phyloP scores from a whole-genome alignment of 164 flowering plant species.

The Pachysandra terminalis region DNA sequence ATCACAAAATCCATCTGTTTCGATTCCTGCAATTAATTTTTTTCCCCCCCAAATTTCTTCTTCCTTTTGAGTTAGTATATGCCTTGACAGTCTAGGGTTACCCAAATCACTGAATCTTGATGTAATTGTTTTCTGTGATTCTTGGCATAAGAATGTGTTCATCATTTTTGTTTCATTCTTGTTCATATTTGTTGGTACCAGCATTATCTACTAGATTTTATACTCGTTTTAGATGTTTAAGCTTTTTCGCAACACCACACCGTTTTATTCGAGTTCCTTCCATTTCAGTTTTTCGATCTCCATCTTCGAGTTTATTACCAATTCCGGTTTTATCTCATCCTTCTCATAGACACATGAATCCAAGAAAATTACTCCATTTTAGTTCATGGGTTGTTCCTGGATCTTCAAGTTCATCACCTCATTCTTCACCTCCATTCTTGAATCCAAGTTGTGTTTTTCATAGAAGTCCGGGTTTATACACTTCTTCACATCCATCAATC shows the following conservation, averaged over 20 bases:
- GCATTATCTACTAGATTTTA: constrained; percentile 1
- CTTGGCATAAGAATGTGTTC: constrained; percentile 11
- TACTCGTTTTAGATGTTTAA: not conserved
- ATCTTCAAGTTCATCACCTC: not conserved
- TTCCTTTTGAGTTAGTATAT: not conserved
- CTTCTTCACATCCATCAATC: not conserved
- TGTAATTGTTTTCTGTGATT: not conserved
- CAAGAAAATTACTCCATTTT: not conserved
- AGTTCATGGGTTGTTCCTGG: not conserved
- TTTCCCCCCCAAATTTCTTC: not conserved
- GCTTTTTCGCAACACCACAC: not conserved
- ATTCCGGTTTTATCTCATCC: not conserved
- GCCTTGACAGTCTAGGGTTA: not conserved
- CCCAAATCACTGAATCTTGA: not conserved
- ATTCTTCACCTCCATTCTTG: not conserved
- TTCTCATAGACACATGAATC: not conserved
- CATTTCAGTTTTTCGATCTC: not conserved
- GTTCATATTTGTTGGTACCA: not conserved
- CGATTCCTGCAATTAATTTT: not conserved
- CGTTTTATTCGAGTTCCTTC: not conserved
- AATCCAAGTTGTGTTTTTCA: not conserved
- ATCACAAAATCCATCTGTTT: not conserved
- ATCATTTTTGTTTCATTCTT: constrained; percentile 2
- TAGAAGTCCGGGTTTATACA: not conserved
- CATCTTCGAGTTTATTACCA: constrained; percentile 1